Evolutionary conservation across 768 basidiomycete genomes (phyloP).

Genomic region (Suillus clintonianus): DNA sequence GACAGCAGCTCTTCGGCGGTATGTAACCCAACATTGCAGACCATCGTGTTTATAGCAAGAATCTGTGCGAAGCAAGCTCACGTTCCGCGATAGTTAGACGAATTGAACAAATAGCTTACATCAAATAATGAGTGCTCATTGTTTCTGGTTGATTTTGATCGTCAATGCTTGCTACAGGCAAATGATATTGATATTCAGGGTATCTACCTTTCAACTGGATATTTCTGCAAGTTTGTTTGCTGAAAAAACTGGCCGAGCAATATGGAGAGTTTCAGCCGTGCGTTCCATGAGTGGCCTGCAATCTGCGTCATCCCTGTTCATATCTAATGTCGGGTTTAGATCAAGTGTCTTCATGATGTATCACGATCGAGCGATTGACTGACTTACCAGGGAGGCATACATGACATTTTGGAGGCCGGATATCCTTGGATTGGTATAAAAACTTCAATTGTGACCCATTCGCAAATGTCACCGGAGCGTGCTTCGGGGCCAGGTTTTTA

Average conservation of each 20-base stretch:
- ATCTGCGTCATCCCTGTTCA: slow-evolving; percentile 15
- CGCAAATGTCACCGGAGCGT: slow-evolving; percentile 10
- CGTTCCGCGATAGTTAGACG: too few relatives aligned
- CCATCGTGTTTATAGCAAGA: too few relatives aligned
- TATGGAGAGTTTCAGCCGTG: slow-evolving; percentile 22
- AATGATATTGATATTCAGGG: too few relatives aligned
- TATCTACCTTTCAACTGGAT: neutral
- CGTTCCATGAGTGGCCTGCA: slow-evolving; percentile 15
- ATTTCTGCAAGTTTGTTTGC: slow-evolving; percentile 21
- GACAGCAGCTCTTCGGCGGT: too few relatives aligned
- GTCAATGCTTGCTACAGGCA: too few relatives aligned
- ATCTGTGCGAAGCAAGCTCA: too few relatives aligned
- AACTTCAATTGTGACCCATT: neutral
- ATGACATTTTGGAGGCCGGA: neutral
- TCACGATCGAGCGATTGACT: neutral
- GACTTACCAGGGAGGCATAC: neutral
- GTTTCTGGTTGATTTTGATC: too few relatives aligned
- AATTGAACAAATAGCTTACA: too few relatives aligned
- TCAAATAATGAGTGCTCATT: too few relatives aligned
- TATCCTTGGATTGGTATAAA: neutral
- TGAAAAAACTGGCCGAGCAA: slow-evolving; percentile 23
- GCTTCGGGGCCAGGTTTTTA: slow-evolving; percentile 12
- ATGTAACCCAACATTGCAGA: too few relatives aligned
- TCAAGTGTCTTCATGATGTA: neutral
- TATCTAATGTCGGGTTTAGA: slow-evolving; percentile 7